A percentile compares a stretch with the other conserved stretches of the same genome.
Conservation (phyloP, 495 filamentous ascomycete species). For the Penicillium desertorum region DNA sequence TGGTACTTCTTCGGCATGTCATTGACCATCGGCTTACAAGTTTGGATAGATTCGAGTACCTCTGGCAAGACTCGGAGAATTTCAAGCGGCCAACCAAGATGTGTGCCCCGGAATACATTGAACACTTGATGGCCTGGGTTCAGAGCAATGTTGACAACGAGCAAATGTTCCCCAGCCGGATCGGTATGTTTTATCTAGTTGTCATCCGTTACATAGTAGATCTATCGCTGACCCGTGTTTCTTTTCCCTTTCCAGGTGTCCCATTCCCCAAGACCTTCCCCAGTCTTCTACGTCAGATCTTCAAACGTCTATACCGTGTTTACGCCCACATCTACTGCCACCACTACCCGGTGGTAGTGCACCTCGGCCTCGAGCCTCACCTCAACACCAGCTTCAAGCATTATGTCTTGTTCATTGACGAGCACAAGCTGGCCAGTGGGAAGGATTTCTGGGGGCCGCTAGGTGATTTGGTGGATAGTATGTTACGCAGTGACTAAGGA, state of each 20-base stretch:
- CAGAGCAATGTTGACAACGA: constrained; percentile 96
- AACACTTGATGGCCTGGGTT: constrained; percentile 96
- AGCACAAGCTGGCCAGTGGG: constrained; percentile 81
- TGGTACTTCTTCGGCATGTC: constrained; percentile 18
- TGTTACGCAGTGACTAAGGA: constrained; percentile 83
- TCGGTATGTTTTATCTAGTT: constrained; percentile 54
- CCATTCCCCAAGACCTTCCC: constrained; percentile 94
- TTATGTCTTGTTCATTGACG: constrained; percentile 95
- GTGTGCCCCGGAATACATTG: constrained; percentile 94
- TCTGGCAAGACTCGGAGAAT: constrained; percentile 94
- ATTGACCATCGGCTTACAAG: constrained; percentile 39
- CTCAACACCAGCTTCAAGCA: constrained; percentile 99
- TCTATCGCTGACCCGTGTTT: constrained; percentile 9
- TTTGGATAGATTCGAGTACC: constrained; percentile 72
- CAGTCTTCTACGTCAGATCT: constrained; percentile 82
- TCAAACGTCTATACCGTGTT: constrained; percentile 97
- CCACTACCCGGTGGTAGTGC: constrained; percentile 94
- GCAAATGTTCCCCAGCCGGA: constrained; percentile 86
- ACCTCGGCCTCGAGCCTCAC: constrained; percentile 93
- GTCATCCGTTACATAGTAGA: neutral
- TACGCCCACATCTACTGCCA: constrained; percentile 99
- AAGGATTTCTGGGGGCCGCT: constrained; percentile 99
- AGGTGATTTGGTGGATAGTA: constrained; percentile 93
- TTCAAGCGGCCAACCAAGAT: constrained; percentile 97
- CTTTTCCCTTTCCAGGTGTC: constrained; percentile 58